Percentiles rank a stretch among this genome's conserved stretches.
These are phyloP conservation scores for Ramularia collo-cygni DNA, from an alignment of 2,329 filamentous ascomycete species.

Conservation along the genomic window DNA sequence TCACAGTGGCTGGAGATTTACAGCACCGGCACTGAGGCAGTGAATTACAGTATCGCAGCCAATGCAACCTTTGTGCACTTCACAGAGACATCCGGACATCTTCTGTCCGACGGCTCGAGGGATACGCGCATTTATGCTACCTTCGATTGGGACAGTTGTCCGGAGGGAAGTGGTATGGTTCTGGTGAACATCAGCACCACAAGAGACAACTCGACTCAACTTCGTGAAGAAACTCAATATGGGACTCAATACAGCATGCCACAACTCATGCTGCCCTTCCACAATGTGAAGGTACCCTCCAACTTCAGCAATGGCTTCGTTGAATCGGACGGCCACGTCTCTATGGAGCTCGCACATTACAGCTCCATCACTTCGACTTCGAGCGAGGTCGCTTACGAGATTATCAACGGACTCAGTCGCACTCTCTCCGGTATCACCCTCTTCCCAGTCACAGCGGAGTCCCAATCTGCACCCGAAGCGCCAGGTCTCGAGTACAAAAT, in stretches of 20 bases:
- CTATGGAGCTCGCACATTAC: constrained; percentile 33
- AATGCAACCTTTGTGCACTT: constrained; percentile 46
- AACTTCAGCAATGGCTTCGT: constrained; percentile 54
- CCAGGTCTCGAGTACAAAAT: constrained; percentile 56
- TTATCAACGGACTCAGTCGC: constrained; percentile 50
- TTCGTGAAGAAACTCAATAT: constrained; percentile 27
- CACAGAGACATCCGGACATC: constrained; percentile 44
- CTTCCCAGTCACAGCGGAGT: constrained; percentile 34
- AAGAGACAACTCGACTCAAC: constrained; percentile 25
- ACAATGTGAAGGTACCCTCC: constrained; percentile 42
- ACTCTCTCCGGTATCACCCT: constrained; percentile 54
- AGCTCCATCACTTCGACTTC: constrained; percentile 20
- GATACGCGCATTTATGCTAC: constrained; percentile 50
- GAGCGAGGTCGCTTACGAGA: constrained; percentile 42
- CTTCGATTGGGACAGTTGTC: constrained; percentile 50
- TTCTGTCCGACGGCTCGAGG: constrained; percentile 39
- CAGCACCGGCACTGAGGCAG: constrained; percentile 48
- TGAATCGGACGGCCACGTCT: constrained; percentile 47
- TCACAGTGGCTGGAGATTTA: constrained; percentile 59
- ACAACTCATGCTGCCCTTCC: constrained; percentile 50
- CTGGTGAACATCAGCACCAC: constrained; percentile 49
- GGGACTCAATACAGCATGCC: constrained; percentile 34
- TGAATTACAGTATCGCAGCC: constrained; percentile 47
- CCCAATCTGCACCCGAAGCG: constrained; percentile 41
- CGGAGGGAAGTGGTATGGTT: constrained; percentile 32